Base-by-base conservation (phyloP, 805 yeast species). In the Pichia kluyveri region DNA sequence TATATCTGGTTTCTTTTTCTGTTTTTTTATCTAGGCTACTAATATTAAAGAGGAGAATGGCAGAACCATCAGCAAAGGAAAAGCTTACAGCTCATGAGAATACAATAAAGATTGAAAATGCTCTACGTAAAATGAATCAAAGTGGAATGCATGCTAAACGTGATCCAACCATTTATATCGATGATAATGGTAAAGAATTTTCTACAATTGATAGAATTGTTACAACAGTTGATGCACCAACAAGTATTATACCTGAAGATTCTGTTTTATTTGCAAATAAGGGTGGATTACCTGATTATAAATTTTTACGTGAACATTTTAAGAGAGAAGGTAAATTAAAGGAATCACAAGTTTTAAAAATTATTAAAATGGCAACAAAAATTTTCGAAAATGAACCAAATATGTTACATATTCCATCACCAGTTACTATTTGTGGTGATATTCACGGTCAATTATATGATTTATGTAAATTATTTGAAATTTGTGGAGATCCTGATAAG, bases 381-480 rank as follows among this genome's bases (percentile, higher is more conserved):
- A 62, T 82, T 8, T 71, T 93, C 48, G 62, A 73, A 14, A 61
- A 66, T 38, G 98, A 91, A 60, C 95, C 96, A 7, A 91, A 86
- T 57, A 61, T 91, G 56, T 69, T 91, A 45, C 73, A 74, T 18
- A 84, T 93, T 2, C 90, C 89, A 3, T 95, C 96, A 0, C 99
- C 98, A 0, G 86, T 91, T 3, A 90, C 96, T 0, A 89, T 91
- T 3, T 89, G 97, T 69, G 99, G 99, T 48, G 98, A 91, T 66
- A 76, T 90, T n/a, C 98, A 91, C 66, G 99, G 99, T 17, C 98
- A 91, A 65, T 88, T 78, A 63, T 90, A 77, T 63, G 99, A 91
- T 65, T 72, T 91, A 56, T 73, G 90, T 78, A 89, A 90, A 65
- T 69, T 91, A 41, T 86, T 91, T 60, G 97, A 91, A 62, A 91